Evolutionary conservation across 371 early-diverging fungal genomes (phyloP).

Genomic region (Chytridium lagenaria): DNA sequence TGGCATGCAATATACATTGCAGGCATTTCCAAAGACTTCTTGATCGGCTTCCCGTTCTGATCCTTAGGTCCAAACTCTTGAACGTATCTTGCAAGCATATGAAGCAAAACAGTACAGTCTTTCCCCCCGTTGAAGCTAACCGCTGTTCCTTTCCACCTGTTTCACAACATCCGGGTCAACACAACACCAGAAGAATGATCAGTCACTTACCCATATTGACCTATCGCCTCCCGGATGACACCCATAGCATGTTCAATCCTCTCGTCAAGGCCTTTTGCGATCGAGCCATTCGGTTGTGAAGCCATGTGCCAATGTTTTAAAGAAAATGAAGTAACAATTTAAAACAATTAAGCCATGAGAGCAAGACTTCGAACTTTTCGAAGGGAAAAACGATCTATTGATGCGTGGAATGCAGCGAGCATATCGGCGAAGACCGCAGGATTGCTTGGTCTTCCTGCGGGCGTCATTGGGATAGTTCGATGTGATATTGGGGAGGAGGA

Average conservation of each 20-base stretch:
- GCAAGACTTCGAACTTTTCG: neutral
- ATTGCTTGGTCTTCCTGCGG: neutral
- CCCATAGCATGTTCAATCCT: neutral
- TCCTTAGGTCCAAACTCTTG: constrained; percentile 33
- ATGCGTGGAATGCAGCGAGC: constrained; percentile 3
- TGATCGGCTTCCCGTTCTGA: neutral
- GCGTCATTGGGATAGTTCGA: neutral
- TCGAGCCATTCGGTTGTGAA: neutral
- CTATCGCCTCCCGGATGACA: constrained; percentile 17
- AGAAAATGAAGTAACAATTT: neutral
- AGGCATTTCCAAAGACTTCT: constrained; percentile 29
- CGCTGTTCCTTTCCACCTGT: constrained; percentile 60
- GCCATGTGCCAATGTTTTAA: no score
- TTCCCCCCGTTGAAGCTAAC: constrained; percentile 97
- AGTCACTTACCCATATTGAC: constrained; percentile 27
- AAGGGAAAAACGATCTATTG: neutral
- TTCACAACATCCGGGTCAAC: constrained; percentile 11
- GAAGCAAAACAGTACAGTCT: constrained; percentile 93
- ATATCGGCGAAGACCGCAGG: neutral
- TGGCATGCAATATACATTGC: constrained; percentile 78
- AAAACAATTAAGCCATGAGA: neutral
- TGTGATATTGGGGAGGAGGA: neutral
- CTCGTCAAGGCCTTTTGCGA: neutral
- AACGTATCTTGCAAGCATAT: constrained; percentile 74
- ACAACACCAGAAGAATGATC: neutral